Conservation (phyloP, 106 monocot genomes). For the Iris macrosiphon region DNA sequence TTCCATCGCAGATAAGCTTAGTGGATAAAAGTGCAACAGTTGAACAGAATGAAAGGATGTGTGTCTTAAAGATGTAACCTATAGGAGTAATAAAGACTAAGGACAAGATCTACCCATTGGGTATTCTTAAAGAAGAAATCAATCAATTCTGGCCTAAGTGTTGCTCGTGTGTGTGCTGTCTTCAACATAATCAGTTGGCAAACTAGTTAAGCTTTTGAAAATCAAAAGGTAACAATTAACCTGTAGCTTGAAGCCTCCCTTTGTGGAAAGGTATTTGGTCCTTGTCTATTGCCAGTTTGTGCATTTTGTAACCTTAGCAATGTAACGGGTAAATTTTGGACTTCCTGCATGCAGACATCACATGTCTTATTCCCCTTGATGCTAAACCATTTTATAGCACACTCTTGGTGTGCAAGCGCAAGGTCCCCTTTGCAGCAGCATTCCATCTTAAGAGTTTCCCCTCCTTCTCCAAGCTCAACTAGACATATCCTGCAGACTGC, state of each 20-base stretch:
- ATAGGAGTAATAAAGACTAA: neutral
- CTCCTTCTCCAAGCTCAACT: conserved; percentile 81
- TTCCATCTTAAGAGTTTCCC: conserved; percentile 93
- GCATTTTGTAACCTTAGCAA: conserved; percentile 74
- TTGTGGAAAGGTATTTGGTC: conserved; percentile 27
- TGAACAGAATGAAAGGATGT: too few species aligned
- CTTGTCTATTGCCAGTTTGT: conserved; percentile 31
- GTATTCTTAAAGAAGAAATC: too few species aligned
- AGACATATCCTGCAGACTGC: conserved; percentile 97
- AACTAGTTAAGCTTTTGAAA: neutral
- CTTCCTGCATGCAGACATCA: conserved; percentile 92
- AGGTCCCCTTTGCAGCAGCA: conserved; percentile 99
- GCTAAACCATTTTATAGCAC: conserved; percentile 97
- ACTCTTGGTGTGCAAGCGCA: conserved; percentile 95
- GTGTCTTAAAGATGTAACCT: neutral
- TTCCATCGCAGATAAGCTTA: neutral
- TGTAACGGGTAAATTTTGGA: conserved; percentile 85
- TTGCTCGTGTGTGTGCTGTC: neutral
- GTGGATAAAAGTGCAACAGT: too few species aligned
- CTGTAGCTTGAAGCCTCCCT: conserved; percentile 45
- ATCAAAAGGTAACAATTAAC: conserved; percentile 26
- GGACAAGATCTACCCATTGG: neutral
- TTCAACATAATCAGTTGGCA: neutral
- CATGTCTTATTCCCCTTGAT: conserved; percentile 96
- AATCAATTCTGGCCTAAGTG: neutral